Evolutionary conservation across 495 filamentous ascomycete species (phyloP), one percentile per base, ranked within the genome.

Genomic region (Margaritispora aquatica): DNA sequence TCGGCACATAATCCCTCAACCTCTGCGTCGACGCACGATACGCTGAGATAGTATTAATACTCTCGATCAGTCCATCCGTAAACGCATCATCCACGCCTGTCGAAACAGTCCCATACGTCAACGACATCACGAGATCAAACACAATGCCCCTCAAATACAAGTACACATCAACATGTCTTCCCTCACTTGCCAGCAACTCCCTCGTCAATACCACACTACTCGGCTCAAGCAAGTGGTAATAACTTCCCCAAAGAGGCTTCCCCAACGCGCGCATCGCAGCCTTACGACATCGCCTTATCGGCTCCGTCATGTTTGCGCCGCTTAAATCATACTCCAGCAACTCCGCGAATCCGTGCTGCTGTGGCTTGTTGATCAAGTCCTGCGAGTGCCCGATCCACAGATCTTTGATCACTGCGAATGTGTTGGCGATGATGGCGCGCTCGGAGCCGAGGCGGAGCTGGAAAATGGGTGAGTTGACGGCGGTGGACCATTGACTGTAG

Each of bases 371-470:
- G 27, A 57, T 57, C n/a, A 57, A 41, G 19, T 23, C 31, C 19
- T 57, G 47, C 13, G 54, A 57, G 22, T 57, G 36, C 27, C 38
- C 44, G 41, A 57, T 27, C 54, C 54, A 57, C 7, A 57, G 44
- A 24, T 57, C 54, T 24, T 57, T 57, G 54, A 57, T 48, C 9
- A 26, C 23, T n/a, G 36, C 11, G 38, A 47, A 57, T 23, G 34
- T 47, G 41, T 26, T 47, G 19, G 44, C 54, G 41, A 57, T 26
- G 19, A 57, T 24, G 15, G 54, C 38, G 15, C 54, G 54, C 27
- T 57, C 26, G 21, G 21, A 47, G 2, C 54, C 54, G 38, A 57
- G 54, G 13, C 54, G 36, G 24, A 57, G 17, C 23, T 57, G 54
- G 19, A 57, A 57, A 22, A 57, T 21, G 8, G 41, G 31, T 15